Evolutionary conservation across 2,329 filamentous ascomycete species (phyloP).

Genomic region (Colletotrichum tropicale): DNA sequence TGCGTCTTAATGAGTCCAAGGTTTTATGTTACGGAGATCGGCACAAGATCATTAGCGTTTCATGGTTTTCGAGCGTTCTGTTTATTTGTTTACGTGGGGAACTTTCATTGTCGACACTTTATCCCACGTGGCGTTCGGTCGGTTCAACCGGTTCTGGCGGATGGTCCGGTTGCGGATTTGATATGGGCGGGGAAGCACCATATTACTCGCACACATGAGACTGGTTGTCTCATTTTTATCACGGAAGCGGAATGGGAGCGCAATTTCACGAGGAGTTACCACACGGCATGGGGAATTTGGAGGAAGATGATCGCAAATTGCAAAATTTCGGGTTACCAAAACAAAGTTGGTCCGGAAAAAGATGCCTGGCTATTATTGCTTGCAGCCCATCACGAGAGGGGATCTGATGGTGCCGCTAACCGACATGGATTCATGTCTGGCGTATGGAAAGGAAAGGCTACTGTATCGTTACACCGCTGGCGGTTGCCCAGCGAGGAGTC

Average conservation of each 20-base stretch:
- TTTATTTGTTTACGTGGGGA: not conserved
- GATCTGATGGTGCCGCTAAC: not conserved
- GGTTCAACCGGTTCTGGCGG: not conserved
- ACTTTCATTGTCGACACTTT: not conserved
- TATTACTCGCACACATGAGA: slow-evolving; percentile 8
- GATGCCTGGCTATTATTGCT: slow-evolving; percentile 1
- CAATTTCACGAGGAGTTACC: slow-evolving; percentile 13
- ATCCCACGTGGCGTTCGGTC: slow-evolving; percentile 12
- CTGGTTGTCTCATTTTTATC: slow-evolving; percentile 3
- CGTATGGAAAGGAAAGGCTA: not conserved
- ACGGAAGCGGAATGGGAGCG: slow-evolving; percentile 12
- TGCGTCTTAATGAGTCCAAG: not conserved
- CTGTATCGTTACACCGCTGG: not conserved
- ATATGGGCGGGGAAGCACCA: not conserved
- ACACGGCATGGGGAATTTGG: not conserved
- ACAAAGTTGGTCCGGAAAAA: slow-evolving; percentile 7
- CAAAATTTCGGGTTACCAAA: not conserved
- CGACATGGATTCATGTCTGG: slow-evolving; percentile 1
- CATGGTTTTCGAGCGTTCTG: not conserved
- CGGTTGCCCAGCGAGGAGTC: not conserved
- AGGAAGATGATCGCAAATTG: slow-evolving; percentile 11
- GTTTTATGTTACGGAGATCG: not conserved
- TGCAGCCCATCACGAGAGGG: not conserved
- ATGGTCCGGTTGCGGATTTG: slow-evolving; percentile 5
- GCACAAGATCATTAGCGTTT: slow-evolving; percentile 10